Evolutionary conservation across 2,329 filamentous ascomycete genomes (phyloP), one percentile per base, ranked within the genome.

Genomic region (Tolypocladium ophioglossoides): DNA sequence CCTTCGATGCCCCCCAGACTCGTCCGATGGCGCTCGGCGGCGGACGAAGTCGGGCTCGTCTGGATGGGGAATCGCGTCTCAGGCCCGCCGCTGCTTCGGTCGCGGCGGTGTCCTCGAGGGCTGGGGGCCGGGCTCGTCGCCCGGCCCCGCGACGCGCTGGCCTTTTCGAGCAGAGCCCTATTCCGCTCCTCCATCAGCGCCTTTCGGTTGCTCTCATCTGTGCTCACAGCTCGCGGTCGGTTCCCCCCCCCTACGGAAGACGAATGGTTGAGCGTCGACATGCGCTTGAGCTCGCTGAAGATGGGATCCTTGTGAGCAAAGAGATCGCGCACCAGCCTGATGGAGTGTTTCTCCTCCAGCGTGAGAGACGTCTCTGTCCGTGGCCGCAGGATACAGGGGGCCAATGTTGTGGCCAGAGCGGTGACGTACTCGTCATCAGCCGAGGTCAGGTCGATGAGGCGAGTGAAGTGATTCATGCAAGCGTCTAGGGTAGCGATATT

Each of bases 401-500:
- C 87, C 47, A 99, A 77, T 7, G 78, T 74, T 30, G 84, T 83
- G 2, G 91, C 88, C 40, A 99, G 80, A 39, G 84, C 76, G 14
- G 85, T 68, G 55, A 95, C 74, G 66, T 95, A 99, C 46, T 83
- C 75, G 67, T 99, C 94, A 62, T 96, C 92, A 35, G 94, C 94
- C 16, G 92, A 97, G 2, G 94, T 99, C 58, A 99, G 79, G 69
- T 99, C 94, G 66, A 99, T 95, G 56, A 99, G 78, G 57, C 94
- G 88, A 40, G 92, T 96, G 69, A 99, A 97, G 72, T 99, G 94
- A 61, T 95, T 97, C 79, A 95, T 95, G 67, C 96, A 88, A 41
- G 94, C 94, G 70, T 99, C 94, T 56, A 99, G 83, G n/a, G 94
- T 97, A 50, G 94, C 94, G 70, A 99, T 99, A 70, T 99, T 99